These are phyloP conservation scores for Lunasporangiospora selenospora DNA, from an alignment of 192 early-diverging fungal species.

Conservation along the genomic window DNA sequence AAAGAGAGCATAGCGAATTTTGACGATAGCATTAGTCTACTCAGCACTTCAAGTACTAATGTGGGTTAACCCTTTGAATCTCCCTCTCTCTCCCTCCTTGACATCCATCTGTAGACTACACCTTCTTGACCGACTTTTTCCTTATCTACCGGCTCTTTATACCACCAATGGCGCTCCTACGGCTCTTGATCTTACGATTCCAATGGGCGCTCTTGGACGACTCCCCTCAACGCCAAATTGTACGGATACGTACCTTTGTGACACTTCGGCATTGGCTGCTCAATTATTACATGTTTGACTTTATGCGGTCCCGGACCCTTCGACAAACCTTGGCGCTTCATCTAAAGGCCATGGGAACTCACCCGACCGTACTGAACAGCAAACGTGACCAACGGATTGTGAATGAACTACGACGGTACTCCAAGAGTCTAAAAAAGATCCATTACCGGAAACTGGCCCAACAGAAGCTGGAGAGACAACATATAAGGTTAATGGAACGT, in stretches of 20 bases:
- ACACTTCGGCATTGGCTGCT: slow-evolving; percentile 65
- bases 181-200: slow-evolving; percentile 60
- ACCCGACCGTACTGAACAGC: slow-evolving; percentile 47
- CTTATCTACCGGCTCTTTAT: slow-evolving; percentile 67
- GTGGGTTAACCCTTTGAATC: no score
- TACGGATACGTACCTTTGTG: slow-evolving; percentile 67
- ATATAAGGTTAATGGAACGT: no score
- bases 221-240: slow-evolving; percentile 54
- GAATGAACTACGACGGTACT: slow-evolving; percentile 40
- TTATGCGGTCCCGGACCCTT: slow-evolving; percentile 49
- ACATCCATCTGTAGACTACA: slow-evolving; percentile 51
- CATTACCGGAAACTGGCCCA: slow-evolving; percentile 17
- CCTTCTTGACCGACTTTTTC: slow-evolving; percentile 68
- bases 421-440: slow-evolving; percentile 18
- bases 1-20: no score
- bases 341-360: slow-evolving; percentile 48
- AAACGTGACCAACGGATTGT: slow-evolving; percentile 61
- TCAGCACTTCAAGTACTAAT: no score
- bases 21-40: no score
- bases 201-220: slow-evolving; percentile 59
- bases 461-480: no score
- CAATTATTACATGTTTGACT: slow-evolving; percentile 66
- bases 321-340: slow-evolving; percentile 45
- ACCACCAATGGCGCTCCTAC: slow-evolving; percentile 57
- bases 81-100: not conserved